A percentile compares a stretch with the other conserved stretches of the same genome.
Conservation (phyloP, 129 eudicot species). For the Silybum marianum region DNA sequence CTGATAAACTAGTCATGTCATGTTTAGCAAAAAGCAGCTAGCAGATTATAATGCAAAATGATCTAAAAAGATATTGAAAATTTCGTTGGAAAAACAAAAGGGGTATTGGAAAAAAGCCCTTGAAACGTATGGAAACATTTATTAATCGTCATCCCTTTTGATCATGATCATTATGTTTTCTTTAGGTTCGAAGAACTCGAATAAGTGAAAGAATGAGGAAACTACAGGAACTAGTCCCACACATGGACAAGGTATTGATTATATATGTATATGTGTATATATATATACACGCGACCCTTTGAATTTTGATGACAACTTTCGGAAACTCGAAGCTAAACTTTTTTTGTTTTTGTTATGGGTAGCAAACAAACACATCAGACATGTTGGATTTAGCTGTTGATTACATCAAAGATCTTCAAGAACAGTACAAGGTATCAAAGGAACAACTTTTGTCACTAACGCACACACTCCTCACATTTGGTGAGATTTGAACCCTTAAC, state of each 20-base stretch:
- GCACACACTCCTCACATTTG: no score
- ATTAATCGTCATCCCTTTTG: neutral
- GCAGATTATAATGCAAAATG: neutral
- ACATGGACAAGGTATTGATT: conserved; percentile 87
- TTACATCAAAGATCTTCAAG: conserved; percentile 86
- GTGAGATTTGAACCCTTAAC: no score
- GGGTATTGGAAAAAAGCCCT: neutral
- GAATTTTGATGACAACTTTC: neutral
- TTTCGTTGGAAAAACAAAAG: no score
- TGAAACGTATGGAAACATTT: no score
- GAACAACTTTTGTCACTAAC: no score
- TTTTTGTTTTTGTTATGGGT: conserved; percentile 15
- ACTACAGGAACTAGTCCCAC: conserved; percentile 91
- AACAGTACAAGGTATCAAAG: conserved; percentile 70
- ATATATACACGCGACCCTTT: neutral
- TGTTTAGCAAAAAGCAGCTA: neutral
- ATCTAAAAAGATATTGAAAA: neutral
- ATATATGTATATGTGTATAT: no score
- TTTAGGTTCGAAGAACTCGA: conserved; percentile 85
- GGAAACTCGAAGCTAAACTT: neutral
- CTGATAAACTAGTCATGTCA: neutral
- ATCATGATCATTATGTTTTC: conserved; percentile 8
- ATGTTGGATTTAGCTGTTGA: conserved; percentile 98
- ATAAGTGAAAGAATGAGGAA: conserved; percentile 98
- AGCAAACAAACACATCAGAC: conserved; percentile 99